These are phyloP conservation scores for Eucalyptus polybractea DNA, from an alignment of 345 rosid species.

Conservation along the genomic window DNA sequence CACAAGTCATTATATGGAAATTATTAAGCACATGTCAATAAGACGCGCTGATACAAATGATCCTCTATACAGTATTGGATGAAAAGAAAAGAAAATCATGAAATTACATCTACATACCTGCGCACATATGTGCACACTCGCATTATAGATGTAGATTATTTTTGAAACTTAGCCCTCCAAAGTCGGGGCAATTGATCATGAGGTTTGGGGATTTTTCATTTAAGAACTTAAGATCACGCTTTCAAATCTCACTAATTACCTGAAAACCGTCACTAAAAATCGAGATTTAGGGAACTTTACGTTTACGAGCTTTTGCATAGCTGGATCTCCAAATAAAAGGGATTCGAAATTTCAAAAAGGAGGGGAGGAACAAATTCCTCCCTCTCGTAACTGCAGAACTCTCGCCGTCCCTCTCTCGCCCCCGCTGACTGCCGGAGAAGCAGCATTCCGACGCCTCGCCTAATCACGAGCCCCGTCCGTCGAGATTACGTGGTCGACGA, in stretches of 20 bases:
- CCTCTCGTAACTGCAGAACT: not conserved
- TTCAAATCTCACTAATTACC: not conserved
- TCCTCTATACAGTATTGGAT: too few relatives aligned
- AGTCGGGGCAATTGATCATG: not conserved
- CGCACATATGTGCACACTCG: not conserved
- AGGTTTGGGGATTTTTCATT: not conserved
- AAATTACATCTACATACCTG: not conserved
- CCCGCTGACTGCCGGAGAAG: not conserved
- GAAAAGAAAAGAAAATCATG: not conserved
- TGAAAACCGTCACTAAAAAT: not conserved
- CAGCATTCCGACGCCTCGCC: not conserved
- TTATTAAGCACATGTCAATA: not conserved
- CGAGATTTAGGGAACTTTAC: not conserved
- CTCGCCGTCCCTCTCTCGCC: not conserved
- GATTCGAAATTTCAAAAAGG: not conserved
- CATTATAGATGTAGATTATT: not conserved
- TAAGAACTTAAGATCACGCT: not conserved
- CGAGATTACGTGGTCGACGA: too few relatives aligned
- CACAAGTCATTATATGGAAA: not conserved
- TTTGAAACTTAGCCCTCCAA: not conserved
- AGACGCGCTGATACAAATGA: fast-evolving
- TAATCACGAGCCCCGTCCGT: too few relatives aligned
- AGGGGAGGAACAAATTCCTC: slow-evolving; percentile 43
- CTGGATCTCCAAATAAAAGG: not conserved
- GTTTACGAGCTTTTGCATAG: not conserved